Evolutionary conservation across 2,329 filamentous ascomycete genomes (phyloP).

Genomic region (Cyphellophora attinorum): DNA sequence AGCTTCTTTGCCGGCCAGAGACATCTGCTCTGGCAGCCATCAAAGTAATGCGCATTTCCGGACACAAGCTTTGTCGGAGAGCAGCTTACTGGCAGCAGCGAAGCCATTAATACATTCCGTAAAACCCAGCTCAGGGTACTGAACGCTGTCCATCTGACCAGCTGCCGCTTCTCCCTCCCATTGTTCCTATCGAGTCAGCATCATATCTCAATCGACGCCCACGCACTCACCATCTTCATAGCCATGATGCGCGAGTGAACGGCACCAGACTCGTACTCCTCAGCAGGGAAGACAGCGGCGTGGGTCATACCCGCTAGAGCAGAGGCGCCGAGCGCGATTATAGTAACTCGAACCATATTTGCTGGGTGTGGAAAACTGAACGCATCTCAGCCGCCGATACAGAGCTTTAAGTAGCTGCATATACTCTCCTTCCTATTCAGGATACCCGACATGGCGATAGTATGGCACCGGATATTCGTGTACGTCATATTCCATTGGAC

Average conservation of each 20-base stretch:
- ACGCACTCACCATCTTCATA: constrained; percentile 1
- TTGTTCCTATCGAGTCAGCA: constrained; percentile 3
- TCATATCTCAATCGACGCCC: neutral
- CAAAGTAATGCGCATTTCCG: no score
- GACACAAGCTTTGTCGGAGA: no score
- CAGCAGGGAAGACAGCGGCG: constrained; percentile 1
- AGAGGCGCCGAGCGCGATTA: neutral
- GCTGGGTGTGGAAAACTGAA: neutral
- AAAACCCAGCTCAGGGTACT: constrained; percentile 9
- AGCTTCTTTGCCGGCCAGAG: no score
- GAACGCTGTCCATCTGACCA: constrained; percentile 3
- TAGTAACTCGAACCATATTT: constrained; percentile 1
- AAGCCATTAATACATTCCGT: constrained; percentile 31
- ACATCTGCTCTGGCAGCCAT: no score
- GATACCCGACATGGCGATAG: no score
- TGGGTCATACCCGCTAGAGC: constrained; percentile 3
- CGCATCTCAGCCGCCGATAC: neutral
- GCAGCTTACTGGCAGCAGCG: constrained; percentile 34
- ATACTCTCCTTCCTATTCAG: no score
- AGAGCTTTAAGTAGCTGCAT: neutral
- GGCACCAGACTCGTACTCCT: constrained; percentile 4
- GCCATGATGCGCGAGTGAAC: constrained; percentile 4
- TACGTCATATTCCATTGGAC: no score
- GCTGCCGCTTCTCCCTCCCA: constrained; percentile 3
- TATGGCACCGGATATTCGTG: no score